These are phyloP conservation scores for Melastoma malabathricum DNA, from an alignment of 345 rosid species.

Conservation along the genomic window DNA sequence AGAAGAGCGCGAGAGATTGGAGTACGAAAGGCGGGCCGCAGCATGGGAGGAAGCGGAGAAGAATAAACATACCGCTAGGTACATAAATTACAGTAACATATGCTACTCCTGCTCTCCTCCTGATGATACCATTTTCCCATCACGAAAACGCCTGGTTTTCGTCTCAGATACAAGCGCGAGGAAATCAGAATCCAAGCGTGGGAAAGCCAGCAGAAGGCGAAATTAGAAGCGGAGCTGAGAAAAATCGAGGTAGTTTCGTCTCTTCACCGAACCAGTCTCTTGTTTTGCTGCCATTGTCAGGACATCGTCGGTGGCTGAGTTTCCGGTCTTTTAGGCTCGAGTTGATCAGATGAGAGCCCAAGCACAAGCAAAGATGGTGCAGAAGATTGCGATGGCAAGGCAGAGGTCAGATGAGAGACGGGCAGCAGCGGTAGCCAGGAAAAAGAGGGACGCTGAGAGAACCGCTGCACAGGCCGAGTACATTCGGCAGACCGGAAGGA, in stretches of 20 bases:
- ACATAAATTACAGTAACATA: neutral
- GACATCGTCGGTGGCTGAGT: neutral
- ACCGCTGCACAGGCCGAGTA: conserved; percentile 41
- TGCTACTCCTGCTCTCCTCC: neutral
- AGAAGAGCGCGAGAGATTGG: conserved; percentile 31
- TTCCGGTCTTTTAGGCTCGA: conserved; percentile 28
- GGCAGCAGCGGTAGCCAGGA: conserved; percentile 42
- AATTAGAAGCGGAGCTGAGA: conserved; percentile 55
- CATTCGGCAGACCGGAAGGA: conserved; percentile 44
- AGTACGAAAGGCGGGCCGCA: conserved; percentile 46
- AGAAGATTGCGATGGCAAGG: conserved; percentile 46
- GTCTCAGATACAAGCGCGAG: conserved; percentile 44
- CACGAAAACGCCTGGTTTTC: no score
- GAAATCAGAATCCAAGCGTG: conserved; percentile 69
- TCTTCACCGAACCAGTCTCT: neutral
- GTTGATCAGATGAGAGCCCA: conserved; percentile 49
- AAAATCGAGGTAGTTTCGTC: conserved; percentile 39
- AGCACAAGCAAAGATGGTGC: conserved; percentile 46
- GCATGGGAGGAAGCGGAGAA: conserved; percentile 80
- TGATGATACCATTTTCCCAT: no score
- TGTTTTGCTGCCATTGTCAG: no score
- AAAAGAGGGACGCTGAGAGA: conserved; percentile 32
- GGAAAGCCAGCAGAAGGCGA: conserved; percentile 65
- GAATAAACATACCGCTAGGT: conserved; percentile 53
- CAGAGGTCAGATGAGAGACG: conserved; percentile 47